phyloP scores from a whole-genome alignment of 2,329 filamentous ascomycete genomes.

The Pseudogymnoascus sp. region DNA sequence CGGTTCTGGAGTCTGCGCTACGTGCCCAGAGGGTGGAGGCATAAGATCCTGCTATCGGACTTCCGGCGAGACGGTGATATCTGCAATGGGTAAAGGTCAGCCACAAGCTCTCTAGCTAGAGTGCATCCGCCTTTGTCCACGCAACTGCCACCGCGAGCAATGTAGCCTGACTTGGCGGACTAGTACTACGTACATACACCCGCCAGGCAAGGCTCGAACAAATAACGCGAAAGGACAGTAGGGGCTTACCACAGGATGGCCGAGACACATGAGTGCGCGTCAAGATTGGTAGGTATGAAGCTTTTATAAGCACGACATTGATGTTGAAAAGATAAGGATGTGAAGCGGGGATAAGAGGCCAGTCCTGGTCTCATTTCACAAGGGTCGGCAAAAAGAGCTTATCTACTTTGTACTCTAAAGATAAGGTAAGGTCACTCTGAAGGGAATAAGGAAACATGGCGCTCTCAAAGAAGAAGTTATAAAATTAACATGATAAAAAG shows the following conservation, averaged over 20 bases:
- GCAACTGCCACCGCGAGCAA: neutral
- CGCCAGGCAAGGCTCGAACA: neutral
- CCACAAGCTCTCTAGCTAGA: neutral
- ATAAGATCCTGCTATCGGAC: conserved; percentile 34
- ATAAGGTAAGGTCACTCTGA: neutral
- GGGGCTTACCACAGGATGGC: neutral
- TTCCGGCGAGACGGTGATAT: conserved; percentile 5
- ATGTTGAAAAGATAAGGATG: conserved; percentile 8
- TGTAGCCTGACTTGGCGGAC: neutral
- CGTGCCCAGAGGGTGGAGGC: conserved; percentile 52
- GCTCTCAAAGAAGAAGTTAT: neutral
- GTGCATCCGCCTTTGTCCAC: neutral
- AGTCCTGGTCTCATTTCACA: conserved; percentile 6
- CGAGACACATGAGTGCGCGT: conserved; percentile 7
- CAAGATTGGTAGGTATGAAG: neutral
- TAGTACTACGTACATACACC: neutral
- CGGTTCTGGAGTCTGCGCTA: conserved; percentile 45
- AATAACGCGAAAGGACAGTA: neutral
- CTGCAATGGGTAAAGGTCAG: neutral
- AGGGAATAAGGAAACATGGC: conserved; percentile 5
- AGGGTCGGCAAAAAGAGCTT: conserved; percentile 6
- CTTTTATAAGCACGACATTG: conserved; percentile 6
- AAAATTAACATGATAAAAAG: neutral
- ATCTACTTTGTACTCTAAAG: neutral
- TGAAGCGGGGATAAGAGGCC: conserved; percentile 8